Evolutionary conservation across 352 stramenopile genomes (phyloP), one percentile per base, ranked within the genome.

Genomic region (Pythium utonaiense): DNA sequence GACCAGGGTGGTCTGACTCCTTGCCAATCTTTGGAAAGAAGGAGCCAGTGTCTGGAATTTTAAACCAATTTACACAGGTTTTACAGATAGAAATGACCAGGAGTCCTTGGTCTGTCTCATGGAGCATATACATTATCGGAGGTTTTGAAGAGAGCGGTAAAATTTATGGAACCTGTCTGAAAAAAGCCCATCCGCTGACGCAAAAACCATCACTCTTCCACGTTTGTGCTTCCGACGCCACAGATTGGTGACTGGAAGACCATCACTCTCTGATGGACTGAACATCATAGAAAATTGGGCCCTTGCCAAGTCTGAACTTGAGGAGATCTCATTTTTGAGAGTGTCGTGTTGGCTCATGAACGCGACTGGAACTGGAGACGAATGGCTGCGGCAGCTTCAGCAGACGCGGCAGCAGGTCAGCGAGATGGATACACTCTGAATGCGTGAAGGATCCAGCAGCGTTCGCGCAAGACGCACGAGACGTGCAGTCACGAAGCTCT

Each of bases 161-260:
- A 34, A 53, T 44, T 53, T 44, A 14, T 19, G 19, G 14, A 50
- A 22, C 53, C 16, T 8, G 22, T 14, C 24, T 3, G 7, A 50
- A 59, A 59, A 59, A 59, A 59, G 3, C 27, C 27, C 8, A 9
- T 30, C 3, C 2, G 42, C 9, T 27, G 42, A 10, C 42, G 42
- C 42, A n/a, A 55, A 62, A 47, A 62, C 56, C 45, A 56, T 51
- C 56, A 62, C 56, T 62, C 54, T 30, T 4, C 22, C 47, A 1
- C 16, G 1, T 3, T 31, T 3, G 6, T n/a, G 14, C 27, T 17
- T 24, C 27, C 17, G 19, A 41, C 30, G n/a, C 54, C 45, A 53
- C 30, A 53, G 24, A 38, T 45, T 44, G 6, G 36, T 44, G 36
- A 44, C 42, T 27, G 17, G 10, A 3, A 12, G 33, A 49, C 55